These are phyloP conservation scores for Pestalotiopsis sp. DNA, from an alignment of 2,329 filamentous ascomycete species.

Conservation along the genomic window DNA sequence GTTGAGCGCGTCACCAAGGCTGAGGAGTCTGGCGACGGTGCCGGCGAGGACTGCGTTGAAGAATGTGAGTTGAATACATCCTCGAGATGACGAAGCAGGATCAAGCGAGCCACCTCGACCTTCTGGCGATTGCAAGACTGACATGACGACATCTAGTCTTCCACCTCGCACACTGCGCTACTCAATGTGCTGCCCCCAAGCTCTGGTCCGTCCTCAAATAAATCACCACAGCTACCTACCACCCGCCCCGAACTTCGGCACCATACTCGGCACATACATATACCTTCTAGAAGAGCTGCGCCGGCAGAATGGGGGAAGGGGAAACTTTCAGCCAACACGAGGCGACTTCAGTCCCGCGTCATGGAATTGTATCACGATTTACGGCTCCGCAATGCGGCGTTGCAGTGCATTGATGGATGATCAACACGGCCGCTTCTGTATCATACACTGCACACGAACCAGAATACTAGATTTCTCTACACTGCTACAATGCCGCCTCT, in stretches of 20 bases:
- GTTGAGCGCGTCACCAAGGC: conserved; percentile 82
- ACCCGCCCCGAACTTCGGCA: conserved; percentile 13
- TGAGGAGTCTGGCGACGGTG: conserved; percentile 66
- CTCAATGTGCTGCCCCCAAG: conserved; percentile 91
- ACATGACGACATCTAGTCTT: conserved; percentile 68
- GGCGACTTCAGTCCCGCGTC: conserved; percentile 15
- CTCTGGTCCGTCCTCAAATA: conserved; percentile 94
- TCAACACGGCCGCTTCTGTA: conserved; percentile 28
- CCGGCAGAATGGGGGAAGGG: conserved; percentile 18
- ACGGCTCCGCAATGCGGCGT: conserved; percentile 24
- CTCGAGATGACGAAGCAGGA: background rate
- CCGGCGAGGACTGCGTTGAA: conserved; percentile 96
- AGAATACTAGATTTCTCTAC: conserved; percentile 25
- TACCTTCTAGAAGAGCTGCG: conserved; percentile 24
- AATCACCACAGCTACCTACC: conserved; percentile 31
- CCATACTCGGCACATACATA: conserved; percentile 21
- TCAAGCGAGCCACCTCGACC: background rate
- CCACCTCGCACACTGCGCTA: conserved; percentile 96
- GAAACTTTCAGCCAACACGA: conserved; percentile 14
- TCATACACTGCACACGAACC: conserved; percentile 29
- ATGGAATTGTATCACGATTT: conserved; percentile 24
- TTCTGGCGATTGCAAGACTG: background rate
- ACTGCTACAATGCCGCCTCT: background rate
- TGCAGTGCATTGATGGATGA: conserved; percentile 16
- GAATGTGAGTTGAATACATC: conserved; percentile 75